Evolutionary conservation across 2,329 filamentous ascomycete genomes (phyloP).

Genomic region (Sporothrix euskadiensis): DNA sequence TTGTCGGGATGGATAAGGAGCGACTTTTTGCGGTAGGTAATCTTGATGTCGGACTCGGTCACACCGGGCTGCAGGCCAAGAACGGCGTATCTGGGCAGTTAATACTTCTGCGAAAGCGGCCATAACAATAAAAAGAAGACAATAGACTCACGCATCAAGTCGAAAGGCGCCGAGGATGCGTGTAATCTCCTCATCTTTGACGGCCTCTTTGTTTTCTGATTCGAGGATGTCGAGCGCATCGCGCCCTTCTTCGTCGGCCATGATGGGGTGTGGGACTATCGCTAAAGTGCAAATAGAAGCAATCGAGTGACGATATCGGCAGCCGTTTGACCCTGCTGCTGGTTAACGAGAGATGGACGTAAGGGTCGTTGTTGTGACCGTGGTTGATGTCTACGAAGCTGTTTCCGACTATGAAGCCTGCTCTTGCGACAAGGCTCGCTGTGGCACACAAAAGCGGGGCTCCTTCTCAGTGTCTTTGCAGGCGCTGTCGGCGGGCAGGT

Average conservation of each 20-base stretch:
- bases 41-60: constrained; percentile 93
- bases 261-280: constrained; percentile 19
- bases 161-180: constrained; percentile 90
- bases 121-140: too few species aligned
- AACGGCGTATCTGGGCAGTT: constrained; percentile 71
- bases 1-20: constrained; percentile 99
- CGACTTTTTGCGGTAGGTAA: constrained; percentile 94
- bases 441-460: constrained; percentile 8
- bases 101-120: neutral
- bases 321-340: neutral
- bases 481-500: neutral
- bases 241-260: constrained; percentile 38
- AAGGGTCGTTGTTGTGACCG: neutral
- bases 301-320: neutral
- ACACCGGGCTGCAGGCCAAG: constrained; percentile 95
- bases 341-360: neutral
- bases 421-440: neutral
- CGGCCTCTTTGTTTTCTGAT: constrained; percentile 83
- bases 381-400: neutral
- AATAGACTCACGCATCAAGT: constrained; percentile 56
- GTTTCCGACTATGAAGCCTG: neutral
- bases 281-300: neutral
- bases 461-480: neutral
- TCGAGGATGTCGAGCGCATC: constrained; percentile 81
- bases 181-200: constrained; percentile 96